Base-by-base conservation (phyloP, 306 rosid genomes). In the Pachyrhizus erosus region DNA sequence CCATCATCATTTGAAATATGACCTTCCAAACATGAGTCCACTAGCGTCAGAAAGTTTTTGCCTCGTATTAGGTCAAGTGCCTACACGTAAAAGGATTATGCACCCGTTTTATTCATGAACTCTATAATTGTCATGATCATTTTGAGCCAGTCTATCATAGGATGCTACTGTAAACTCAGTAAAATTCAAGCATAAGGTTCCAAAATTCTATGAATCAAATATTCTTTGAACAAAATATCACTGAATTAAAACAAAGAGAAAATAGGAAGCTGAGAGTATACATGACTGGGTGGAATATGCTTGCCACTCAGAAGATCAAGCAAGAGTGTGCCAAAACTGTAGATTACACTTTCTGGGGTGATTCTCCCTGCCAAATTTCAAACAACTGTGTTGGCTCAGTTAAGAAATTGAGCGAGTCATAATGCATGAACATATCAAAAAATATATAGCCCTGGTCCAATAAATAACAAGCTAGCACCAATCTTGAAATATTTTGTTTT, bases 221-320 rank as follows among this genome's bases (percentile, higher is more conserved):
- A 71, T 49, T 68, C 60, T 52, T 70, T 14, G 75, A 76, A 29
- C 82, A 70, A 82, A 52, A 54, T 62, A 74, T 43, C 79, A 83
- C 51, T 12, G 54, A 75, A 78, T 75, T 15, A 24, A 65, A 73
- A 73, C 39, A 60, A 45, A 45, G 52, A 70, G 39, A 76, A 15
- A 29, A 51, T 27, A 51, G 31, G 49, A 23, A 80, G 43, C 45
- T 52, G 55, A 80, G 43, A 70, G 75, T 42, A 57, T 89, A 91
- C 96, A 80, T 89, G 93, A 83, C 91, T 86, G 0, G 93, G 96
- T 29, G 96, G 96, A 29, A 91, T 91, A 79, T 91, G 96, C 86
- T 91, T 89, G 82, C 96, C 96, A 72, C 93, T 89, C 66, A 91
- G 93, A 68, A 91, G 93, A 84, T 88, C 96, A 1, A 91, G 92